Base-by-base conservation (phyloP, 2,329 filamentous ascomycete genomes). In the Pseudogymnoascus sp. region DNA sequence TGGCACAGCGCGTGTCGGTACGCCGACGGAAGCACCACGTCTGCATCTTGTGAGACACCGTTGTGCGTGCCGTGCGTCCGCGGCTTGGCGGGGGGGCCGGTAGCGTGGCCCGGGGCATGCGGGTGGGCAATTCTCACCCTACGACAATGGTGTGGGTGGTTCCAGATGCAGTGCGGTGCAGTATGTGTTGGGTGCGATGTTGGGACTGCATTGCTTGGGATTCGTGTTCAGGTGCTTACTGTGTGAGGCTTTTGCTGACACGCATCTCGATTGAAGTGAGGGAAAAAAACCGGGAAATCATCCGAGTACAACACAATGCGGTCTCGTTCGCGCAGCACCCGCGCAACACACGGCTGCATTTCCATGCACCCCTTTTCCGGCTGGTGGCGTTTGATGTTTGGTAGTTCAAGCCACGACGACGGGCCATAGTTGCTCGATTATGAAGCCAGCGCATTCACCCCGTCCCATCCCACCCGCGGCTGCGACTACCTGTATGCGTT, bases 11-110 rank as follows among this genome's bases (percentile, higher is more conserved):
- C 51, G 51, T 57, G 51, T 34, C 21, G 26, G 51, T 34, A 57
- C 51, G 29, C 26, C 51, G 26, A 34, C n/a, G n/a, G 51, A 57
- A 57, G 51, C 51, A 21, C n/a, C 8, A 5, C 10, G 51, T 26
- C 51, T 34, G 45, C 12, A 18, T 18, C 29, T 7, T 34, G 29
- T 18, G 51, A 18, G 51, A 57, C 23, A 16, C 51, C 26, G 51
- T 57, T 34, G 8, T 57, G 51, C 4, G n/a, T 34, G 29, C 26
- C 26, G 51, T 57, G 51, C 51, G 26, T 57, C 47, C 47, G 14
- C 51, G 51, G 10, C 51, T 57, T 57, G 51, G 51, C 51, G 51
- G 51, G 51, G 47, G 51, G 12, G 34, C 51, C 51, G n/a, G 51
- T 57, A 57, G 51, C 51, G 4, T 57, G 51, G 51, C n/a, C 51